Percentiles rank a stretch among this genome's conserved stretches.
These are phyloP conservation scores for Pyronema omphalodes DNA, from an alignment of 495 filamentous ascomycete species.

Conservation along the genomic window DNA sequence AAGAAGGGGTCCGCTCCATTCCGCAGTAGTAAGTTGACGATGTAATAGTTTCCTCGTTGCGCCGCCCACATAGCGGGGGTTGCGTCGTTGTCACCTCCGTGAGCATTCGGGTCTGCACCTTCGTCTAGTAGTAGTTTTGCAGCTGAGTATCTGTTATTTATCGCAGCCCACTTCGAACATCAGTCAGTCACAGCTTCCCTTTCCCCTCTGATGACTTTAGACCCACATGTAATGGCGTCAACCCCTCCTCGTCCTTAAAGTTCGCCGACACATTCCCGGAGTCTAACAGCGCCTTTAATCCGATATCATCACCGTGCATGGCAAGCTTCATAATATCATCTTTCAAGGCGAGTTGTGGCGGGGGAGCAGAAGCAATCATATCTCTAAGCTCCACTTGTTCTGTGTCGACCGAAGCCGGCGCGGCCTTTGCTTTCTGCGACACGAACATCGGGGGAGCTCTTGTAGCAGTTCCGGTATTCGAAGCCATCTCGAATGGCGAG, in stretches of 20 bases:
- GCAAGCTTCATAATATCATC: conserved; percentile 94
- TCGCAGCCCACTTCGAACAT: conserved; percentile 76
- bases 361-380: conserved; percentile 32
- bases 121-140: conserved; percentile 84
- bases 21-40: conserved; percentile 61
- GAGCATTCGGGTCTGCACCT: conserved; percentile 82
- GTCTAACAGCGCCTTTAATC: conserved; percentile 77
- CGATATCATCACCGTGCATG: conserved; percentile 63
- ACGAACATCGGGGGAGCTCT: conserved; percentile 1
- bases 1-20: conserved; percentile 78
- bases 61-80: conserved; percentile 95
- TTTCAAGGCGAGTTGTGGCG: conserved; percentile 30
- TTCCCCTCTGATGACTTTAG: neutral
- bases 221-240: conserved; percentile 86
- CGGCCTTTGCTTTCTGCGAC: conserved; percentile 17
- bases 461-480: neutral
- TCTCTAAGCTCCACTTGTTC: conserved; percentile 44
- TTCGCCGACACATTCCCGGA: conserved; percentile 59
- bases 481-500: no score
- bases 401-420: conserved; percentile 20
- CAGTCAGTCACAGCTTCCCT: conserved; percentile 11
- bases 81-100: conserved; percentile 81
- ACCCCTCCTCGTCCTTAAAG: conserved; percentile 74
- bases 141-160: conserved; percentile 92
- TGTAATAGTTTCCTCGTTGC: conserved; percentile 54